Base-by-base conservation (phyloP, 129 eudicot genomes). In the Smallanthus sonchifolius region DNA sequence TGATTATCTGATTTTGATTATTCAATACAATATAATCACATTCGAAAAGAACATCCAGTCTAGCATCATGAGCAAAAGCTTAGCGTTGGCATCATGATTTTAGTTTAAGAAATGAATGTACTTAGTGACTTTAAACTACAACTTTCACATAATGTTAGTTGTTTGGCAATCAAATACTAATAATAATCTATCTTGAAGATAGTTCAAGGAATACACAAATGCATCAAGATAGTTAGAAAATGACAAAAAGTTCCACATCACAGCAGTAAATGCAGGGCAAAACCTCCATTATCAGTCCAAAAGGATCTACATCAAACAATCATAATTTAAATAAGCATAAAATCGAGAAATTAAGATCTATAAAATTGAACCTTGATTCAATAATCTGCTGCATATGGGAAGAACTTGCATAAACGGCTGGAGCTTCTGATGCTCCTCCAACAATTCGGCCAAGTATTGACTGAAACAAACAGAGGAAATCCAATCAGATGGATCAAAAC, bases 361-460 rank as follows among this genome's bases (percentile, higher is more conserved):
- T 8, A 37, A 38, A 37, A 24, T 0, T 19, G 30, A 68, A 92
- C 97, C 97, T 77, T 77, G 81, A 77, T 77, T 77, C 70, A 77
- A 61, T 64, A 77, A 73, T 63, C 81, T 77, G 64, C 71, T 69
- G 64, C 81, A 77, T 77, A 77, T 59, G 2, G 81, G 81, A 61
- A 77, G 81, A 77, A 70, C 81, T 61, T 77, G 81, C 81, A 77
- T 77, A 77, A 77, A 77, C 37, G 81, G 81, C 70, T 77, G 94
- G 74, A 92, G 82, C 91, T 92, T 92, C 65, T 92, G 96, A 82
- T 92, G 97, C 89, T 92, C 97, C 63, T 86, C 89, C 88, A 92
- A 84, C 34, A 92, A 80, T 85, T 92, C 97, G 10, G 91, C 69
- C 83, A 92, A 83, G 84, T 92, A 92, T 82, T 89, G 97, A 84